Conservation (phyloP, 1,284 basidiomycete species). For the Papiliotrema terrestris region DNA sequence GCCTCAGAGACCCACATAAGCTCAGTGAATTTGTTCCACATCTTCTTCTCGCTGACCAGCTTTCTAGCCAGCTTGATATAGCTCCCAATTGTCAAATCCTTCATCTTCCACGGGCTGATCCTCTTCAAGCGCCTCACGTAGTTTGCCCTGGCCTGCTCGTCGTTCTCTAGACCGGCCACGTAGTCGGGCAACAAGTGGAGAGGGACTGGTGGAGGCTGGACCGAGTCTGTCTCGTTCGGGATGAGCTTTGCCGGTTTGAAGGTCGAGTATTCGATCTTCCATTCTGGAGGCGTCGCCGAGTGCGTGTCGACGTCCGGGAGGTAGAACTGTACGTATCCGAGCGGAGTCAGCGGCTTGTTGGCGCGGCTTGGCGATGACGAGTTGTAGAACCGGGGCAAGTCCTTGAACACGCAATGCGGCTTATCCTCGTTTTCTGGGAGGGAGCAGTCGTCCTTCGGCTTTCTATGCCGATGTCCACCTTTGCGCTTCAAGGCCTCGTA, state of each 20-base stretch:
- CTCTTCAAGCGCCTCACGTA: constrained; percentile 50
- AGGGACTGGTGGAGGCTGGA: constrained; percentile 57
- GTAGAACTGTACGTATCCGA: constrained; percentile 62
- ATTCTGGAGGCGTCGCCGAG: constrained; percentile 60
- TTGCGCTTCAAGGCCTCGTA: constrained; percentile 17
- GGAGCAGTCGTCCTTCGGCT: constrained; percentile 39
- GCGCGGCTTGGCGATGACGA: constrained; percentile 38
- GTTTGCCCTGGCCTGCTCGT: constrained; percentile 5
- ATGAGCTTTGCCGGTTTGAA: constrained; percentile 53
- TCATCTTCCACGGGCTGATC: constrained; percentile 67
- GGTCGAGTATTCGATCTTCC: constrained; percentile 76
- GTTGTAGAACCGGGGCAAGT: constrained; percentile 40
- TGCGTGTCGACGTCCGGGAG: constrained; percentile 63
- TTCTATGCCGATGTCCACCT: constrained; percentile 32
- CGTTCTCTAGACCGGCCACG: constrained; percentile 13
- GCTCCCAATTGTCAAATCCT: constrained; percentile 70
- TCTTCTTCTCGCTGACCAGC: constrained; percentile 59
- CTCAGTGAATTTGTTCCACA: constrained; percentile 54
- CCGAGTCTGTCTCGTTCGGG: constrained; percentile 21
- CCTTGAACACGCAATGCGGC: constrained; percentile 46
- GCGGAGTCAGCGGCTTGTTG: constrained; percentile 36
- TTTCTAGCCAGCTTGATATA: constrained; percentile 69
- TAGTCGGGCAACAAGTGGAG: constrained; percentile 60
- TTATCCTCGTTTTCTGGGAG: constrained; percentile 45
- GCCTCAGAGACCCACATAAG: constrained; percentile 36